Evolutionary conservation across 2,329 filamentous ascomycete genomes (phyloP), one percentile per base, ranked within the genome.

Genomic region (Taxawa tesnikishii): DNA sequence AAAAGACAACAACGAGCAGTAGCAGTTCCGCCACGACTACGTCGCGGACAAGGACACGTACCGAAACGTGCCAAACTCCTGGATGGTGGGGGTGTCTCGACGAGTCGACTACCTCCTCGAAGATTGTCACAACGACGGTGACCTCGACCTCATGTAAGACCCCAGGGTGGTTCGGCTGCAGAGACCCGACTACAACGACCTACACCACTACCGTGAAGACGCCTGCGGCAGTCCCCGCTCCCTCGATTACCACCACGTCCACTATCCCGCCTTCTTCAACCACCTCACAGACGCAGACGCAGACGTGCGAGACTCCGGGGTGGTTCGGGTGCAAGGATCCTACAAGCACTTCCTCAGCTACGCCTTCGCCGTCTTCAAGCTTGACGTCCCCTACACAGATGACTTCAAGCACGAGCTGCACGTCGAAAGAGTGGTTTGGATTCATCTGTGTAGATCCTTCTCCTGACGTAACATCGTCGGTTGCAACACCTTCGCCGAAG

Each of bases 81-180:
- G 84, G 87, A 4, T 94, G 87, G 87, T 93, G 79, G 79, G 83
- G 83, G 11, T 85, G 75, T 50, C 59, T 82, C 24, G 79, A 83
- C 43, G 69, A 77, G 53, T 67, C 68, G 3, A 78, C 75, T 0
- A 65, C 67, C 28, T 42, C 36, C 5, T 63, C 55, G 4, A 74
- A 73, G 39, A 55, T 60, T 34, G 60, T 55, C 5, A 65, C 51
- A 6, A 58, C 55, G 2, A 61, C 57, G 1, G 23, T 38, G 12
- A 41, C 42, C 5, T 39, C 43, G 1, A 48, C 46, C 7, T 75
- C 69, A 0, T 77, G 72, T 48, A 61, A 67, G 44, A 72, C 68
- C 1, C 73, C 73, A 3, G 75, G 75, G 6, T 79, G 74, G 69
- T 79, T 79, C 43, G 74, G 75, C 4, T 78, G 74, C 53, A 73